Base-by-base conservation (phyloP, 1,139 yeast genomes). In the Kluyveromyces sp. region DNA sequence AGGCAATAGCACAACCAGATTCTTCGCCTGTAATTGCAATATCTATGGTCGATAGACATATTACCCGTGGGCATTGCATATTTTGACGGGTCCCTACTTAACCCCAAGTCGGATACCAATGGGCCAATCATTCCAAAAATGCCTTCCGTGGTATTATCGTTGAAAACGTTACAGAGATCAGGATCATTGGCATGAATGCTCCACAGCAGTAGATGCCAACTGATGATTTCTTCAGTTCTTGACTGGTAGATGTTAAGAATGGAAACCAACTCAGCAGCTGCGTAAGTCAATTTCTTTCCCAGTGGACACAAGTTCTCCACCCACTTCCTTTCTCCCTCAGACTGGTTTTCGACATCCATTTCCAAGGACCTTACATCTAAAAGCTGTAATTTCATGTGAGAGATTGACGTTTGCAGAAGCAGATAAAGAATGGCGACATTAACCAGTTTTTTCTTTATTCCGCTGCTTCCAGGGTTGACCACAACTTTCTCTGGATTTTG, bases 51-150 rank as follows among this genome's bases (percentile, higher is more conserved):
- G 16, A 52, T 46, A 9, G 46, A 33, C 4, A 44, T 28, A 4
- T 45, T 16, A 11, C 46, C 49, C 12, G 43, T 41, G 6, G 59
- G 46, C 26, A 49, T 51, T 8, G 48, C 46, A 39, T 49, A 58
- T 34, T 56, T 60, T 3, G 51, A 42, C 2, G 65, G 65, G 42
- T 61, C 65, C 31, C 60, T 49, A 43, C 59, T 61, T 9, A 61
- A 44, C 11, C 65, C 66, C 18, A 60, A 57, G 7, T 61, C 49
- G 2, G 49, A 49, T 3, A 60, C 57, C 31, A 61, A 36, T 49
- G 57, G 51, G 1, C 57, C 43, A 0, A 56, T 53, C 4, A 56
- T 34, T 20, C 60, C 57, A 25, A 54, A 46, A 3, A 61, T 42
- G 6, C 54, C 49, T 44, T 57, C 64, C 1, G 65, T 54, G 7